Percentiles rank a stretch among this genome's conserved stretches.
phyloP scores from a whole-genome alignment of 495 filamentous ascomycete species.

The Talaromyces wortmannii region DNA sequence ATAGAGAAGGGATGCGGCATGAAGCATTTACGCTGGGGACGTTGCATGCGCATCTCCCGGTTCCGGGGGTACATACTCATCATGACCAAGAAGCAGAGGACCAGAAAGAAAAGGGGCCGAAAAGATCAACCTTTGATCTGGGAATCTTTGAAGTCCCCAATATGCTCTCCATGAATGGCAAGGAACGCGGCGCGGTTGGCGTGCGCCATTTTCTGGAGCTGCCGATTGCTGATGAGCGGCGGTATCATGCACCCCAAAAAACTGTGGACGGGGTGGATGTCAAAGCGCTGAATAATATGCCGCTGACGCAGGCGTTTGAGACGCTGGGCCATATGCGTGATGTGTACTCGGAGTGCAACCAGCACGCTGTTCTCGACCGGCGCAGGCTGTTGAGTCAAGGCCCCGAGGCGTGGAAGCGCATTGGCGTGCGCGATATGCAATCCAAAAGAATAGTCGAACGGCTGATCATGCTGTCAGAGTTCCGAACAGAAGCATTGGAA shows the following conservation, averaged over 20 bases:
- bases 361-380: slow-evolving; percentile 27
- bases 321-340: slow-evolving; percentile 27
- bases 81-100: background rate
- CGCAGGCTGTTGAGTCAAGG: slow-evolving; percentile 27
- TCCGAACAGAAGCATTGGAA: slow-evolving; percentile 29
- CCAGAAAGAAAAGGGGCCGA: slow-evolving; percentile 12
- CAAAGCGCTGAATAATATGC: slow-evolving; percentile 21
- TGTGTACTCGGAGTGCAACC: slow-evolving; percentile 25
- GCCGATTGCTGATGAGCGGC: slow-evolving; percentile 54
- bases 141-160: slow-evolving; percentile 57
- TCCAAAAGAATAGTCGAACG: slow-evolving; percentile 31
- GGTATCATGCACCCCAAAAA: slow-evolving; percentile 14
- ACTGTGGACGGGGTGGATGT: slow-evolving; percentile 16
- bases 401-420: slow-evolving; percentile 29
- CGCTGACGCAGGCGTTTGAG: slow-evolving; percentile 27
- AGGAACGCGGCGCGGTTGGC: slow-evolving; percentile 70
- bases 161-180: slow-evolving; percentile 68
- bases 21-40: slow-evolving; percentile 41
- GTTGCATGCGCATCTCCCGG: slow-evolving; percentile 35
- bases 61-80: slow-evolving; percentile 17
- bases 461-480: slow-evolving; percentile 30
- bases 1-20: slow-evolving; percentile 42
- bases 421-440: slow-evolving; percentile 33
- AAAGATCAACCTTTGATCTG: slow-evolving; percentile 49
- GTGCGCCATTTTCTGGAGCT: slow-evolving; percentile 68